Evolutionary conservation across 176 grass and related monocot species (phyloP).

Genomic region (Juncus inflexus): DNA sequence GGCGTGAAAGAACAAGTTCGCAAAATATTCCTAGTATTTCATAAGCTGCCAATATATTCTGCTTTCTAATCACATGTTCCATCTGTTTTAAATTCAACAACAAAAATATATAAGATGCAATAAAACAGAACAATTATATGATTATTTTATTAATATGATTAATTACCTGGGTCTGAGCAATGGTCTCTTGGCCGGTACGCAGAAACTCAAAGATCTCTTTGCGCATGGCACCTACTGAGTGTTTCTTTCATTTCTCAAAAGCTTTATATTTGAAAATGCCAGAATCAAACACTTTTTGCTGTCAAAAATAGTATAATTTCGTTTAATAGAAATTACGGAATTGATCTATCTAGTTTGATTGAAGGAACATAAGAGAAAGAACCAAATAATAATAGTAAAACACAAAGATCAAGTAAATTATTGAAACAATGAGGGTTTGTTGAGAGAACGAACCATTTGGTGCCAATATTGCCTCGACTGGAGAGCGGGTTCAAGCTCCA

Average conservation of each 20-base stretch:
- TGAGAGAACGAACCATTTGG: conserved; percentile 25
- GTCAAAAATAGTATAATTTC: conserved; percentile 19
- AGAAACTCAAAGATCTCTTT: conserved; percentile 94
- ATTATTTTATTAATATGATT: conserved; percentile 16
- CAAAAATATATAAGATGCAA: not conserved
- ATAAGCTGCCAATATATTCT: conserved; percentile 93
- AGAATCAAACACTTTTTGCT: conserved; percentile 98
- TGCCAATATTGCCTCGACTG: conserved; percentile 16
- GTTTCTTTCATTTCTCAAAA: conserved; percentile 94
- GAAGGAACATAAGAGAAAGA: no score
- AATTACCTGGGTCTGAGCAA: conserved; percentile 75
- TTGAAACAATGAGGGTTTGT: not conserved
- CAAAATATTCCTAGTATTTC: conserved; percentile 95
- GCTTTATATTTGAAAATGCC: conserved; percentile 90
- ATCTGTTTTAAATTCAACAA: conserved; percentile 47
- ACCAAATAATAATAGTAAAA: no score
- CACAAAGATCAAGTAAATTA: no score
- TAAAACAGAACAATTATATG: conserved; percentile 2
- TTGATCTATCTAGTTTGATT: no score
- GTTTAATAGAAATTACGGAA: not conserved
- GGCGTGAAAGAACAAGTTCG: conserved; percentile 88
- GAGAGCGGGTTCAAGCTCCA: conserved; percentile 24
- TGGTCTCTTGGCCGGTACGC: conserved; percentile 79
- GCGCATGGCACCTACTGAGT: conserved; percentile 75
- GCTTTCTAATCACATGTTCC: conserved; percentile 86